Conservation (phyloP, 108 stramenopile species). For the Fragilaria crotonensis region DNA sequence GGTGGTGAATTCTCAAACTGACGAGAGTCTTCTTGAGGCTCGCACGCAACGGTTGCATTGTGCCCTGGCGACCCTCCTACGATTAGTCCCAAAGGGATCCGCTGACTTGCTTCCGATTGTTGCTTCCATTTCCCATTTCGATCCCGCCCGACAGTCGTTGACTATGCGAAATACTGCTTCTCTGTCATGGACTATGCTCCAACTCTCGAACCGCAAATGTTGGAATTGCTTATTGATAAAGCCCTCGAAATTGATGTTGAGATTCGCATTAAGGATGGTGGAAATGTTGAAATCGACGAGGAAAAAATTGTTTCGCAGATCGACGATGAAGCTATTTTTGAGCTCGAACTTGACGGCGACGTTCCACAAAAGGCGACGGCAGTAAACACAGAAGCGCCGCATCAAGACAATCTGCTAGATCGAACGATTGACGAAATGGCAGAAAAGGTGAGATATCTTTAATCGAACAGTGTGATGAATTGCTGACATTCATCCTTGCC, state of each 20-base stretch:
- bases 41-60: slow-evolving; percentile 41
- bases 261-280: slow-evolving; percentile 86
- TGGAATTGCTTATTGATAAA: slow-evolving; percentile 68
- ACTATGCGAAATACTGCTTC: slow-evolving; percentile 34
- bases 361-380: slow-evolving; percentile 10
- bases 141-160: slow-evolving; percentile 6
- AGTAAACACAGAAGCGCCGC: too few relatives aligned
- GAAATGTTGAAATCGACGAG: slow-evolving; percentile 71
- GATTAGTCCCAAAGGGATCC: slow-evolving; percentile 37
- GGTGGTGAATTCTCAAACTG: too few relatives aligned
- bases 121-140: slow-evolving; percentile 41
- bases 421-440: slow-evolving; percentile 47
- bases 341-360: slow-evolving; percentile 16
- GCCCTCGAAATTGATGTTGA: slow-evolving; percentile 97
- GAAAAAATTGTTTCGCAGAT: slow-evolving; percentile 17
- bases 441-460: slow-evolving; percentile 32
- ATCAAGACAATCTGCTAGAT: too few relatives aligned
- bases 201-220: slow-evolving; percentile 23
- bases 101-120: slow-evolving; percentile 46
- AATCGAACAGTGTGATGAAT: too few relatives aligned
- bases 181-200: slow-evolving; percentile 37
- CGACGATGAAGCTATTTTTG: slow-evolving; percentile 14
- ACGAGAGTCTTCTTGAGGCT: too few relatives aligned
- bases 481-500: too few relatives aligned
- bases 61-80: slow-evolving; percentile 29